Evolutionary conservation across 225 moss, liverwort and hornwort species (phyloP), one percentile per base, ranked within the genome.

Genomic region (Neckera pumila): DNA sequence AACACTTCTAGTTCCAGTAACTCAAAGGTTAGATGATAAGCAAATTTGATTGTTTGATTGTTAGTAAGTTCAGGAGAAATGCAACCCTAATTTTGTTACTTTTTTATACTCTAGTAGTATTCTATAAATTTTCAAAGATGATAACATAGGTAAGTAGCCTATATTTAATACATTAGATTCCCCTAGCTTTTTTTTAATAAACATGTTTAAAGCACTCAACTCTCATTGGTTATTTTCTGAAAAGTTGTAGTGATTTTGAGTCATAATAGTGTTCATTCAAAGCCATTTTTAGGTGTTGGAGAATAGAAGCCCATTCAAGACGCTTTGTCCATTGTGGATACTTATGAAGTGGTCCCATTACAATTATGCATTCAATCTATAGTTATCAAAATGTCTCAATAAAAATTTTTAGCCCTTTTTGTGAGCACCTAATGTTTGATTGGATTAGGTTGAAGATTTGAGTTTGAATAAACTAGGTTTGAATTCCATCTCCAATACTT

Each of bases 61-160:
- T 16, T 16, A 27, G 27, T 27, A 42, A 75, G 7, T 12, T 75
- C 2, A 33, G 51, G 51, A 51, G 0, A 33, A 31, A 51, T 20
- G 7, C 4, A 20, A 51, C 0, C 6, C 7, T 1, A 33, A 75
- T 28, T 73, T 73, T 2, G 4, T 10, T 10, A 43, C 9, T 45
- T 43, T 47, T 2, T 1, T 0, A 53, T 76, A 12, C 13, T 33
- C 3, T 17, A 28, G 6, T 28, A 45, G 21, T 27, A 73, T 28
- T 47, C 6, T 36, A 23, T 9, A 36, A 34, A 51, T 21, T 51
- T 12, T 8, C 0, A 13, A 53, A 17, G 13, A 21, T 76, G 14
- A 22, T 2, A 34, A 53, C 0, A 2, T 5, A 0, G 0, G 1
- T 73, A 43, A 2, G 28, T 74, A 17, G 6, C 2, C 2, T 74